Evolutionary conservation across 371 early-diverging fungal genomes (phyloP), one percentile per base, ranked within the genome.

Genomic region (Mucor racemosus): DNA sequence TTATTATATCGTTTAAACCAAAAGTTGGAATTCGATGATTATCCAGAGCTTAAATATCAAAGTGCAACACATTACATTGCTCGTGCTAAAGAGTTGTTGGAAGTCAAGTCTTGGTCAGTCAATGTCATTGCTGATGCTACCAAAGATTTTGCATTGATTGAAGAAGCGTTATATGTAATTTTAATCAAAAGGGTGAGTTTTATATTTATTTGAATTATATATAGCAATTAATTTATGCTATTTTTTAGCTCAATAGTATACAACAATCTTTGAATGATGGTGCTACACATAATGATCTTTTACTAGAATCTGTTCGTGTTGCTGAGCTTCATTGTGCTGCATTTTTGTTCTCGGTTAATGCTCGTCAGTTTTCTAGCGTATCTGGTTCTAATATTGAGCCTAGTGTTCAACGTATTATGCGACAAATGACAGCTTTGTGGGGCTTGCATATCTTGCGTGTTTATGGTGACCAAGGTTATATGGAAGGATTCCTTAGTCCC

Each of bases 401-500:
- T 17, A 44, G 61, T 56, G 60, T 74, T 39, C 38, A 54, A 0
- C 17, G 60, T 19, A 76, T 79, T n/a, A 65, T 82, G 74, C 73
- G 62, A 15, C 71, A 76, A 8, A 58, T 80, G 55, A 73, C 75
- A 7, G 69, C 63, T 9, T 58, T 79, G 26, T 82, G 80, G 80
- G 82, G 80, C n/a, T 35, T 82, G 17, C 72, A 77, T 56, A 67
- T 74, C 4, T 63, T 86, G 33, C 69, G 66, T 35, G 78, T 72
- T 15, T 84, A 81, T 50, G 54, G 81, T 40, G 83, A 84, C 56
- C 75, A 84, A 61, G 85, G 84, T 38, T 69, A 81, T 50, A 79
- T 78, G 67, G 86, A 85, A 72, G 81, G 78, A 0, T 85, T 79
- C 63, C 66, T 87, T 14, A 68, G 64, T 40, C 78, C 85, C 4